Evolutionary conservation across 306 rosid species (phyloP), one percentile per base, ranked within the genome.

Genomic region (Lithocarpus polystachyus): DNA sequence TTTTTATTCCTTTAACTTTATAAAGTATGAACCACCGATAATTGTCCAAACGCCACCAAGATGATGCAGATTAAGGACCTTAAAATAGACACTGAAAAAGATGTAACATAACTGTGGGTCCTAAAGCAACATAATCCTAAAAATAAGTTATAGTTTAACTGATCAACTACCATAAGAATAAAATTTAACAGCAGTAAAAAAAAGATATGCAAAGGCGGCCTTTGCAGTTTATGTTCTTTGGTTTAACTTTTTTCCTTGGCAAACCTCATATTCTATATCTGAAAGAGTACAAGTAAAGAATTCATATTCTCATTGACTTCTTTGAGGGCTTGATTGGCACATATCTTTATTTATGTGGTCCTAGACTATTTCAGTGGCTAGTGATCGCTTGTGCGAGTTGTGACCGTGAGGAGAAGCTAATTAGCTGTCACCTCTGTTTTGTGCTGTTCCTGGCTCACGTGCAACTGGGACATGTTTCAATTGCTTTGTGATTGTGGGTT

Each of bases 281-380:
- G 80, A 37, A 74, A 24, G 85, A 73, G 78, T 72, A 74, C 52
- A 67, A 76, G 69, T 75, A 82, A 82, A 78, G 75, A 70, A 72
- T 65, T 71, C 64, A 82, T 53, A 55, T 75, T 84, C 59, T 72
- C 76, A 45, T 73, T 78, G 51, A 43, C 51, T 76, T 37, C 76
- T 71, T 19, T 15, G 31, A 64, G 56, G 73, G 40, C 24, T 22
- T 51, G 80, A 65, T 43, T 77, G 71, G 52, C 74, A 74, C 29
- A 28, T 28, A 23, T 64, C 85, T 65, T 79, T n/a, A 62, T 74
- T 76, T 55, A 18, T 37, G 91, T 84, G 91, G 92, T 80, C 91
- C 88, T 70, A 29, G 15, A 3, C 17, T 48, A 2, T 13, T 48
- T 48, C 45, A 40, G 69, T 45, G 65, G 73, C n/a, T 56, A 45